Conservation (phyloP, 805 yeast species). For the Candida pseudofarinosa region DNA sequence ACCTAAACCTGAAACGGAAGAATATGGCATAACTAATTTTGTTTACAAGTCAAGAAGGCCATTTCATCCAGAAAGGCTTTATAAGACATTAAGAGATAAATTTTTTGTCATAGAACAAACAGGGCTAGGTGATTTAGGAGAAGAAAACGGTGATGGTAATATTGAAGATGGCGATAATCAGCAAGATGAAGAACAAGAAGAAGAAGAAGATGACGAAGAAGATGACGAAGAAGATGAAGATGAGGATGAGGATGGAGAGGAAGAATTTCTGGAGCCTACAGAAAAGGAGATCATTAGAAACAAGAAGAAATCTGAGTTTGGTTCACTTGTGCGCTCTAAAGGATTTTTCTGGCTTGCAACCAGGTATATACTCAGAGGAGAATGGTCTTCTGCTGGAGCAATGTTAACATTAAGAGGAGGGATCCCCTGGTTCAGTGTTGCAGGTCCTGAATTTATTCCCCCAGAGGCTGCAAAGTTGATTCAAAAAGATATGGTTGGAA, state of each 20-base stretch:
- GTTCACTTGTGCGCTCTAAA: conserved; percentile 36
- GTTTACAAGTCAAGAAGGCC: conserved; percentile 39
- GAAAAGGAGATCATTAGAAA: conserved; percentile 26
- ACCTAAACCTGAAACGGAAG: conserved; percentile 45
- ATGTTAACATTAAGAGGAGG: conserved; percentile 41
- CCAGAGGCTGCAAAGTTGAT: conserved; percentile 25
- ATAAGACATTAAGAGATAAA: conserved; percentile 31
- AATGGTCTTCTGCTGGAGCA: conserved; percentile 43
- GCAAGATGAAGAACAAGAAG: conserved; percentile 7
- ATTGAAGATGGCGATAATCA: conserved; percentile 8
- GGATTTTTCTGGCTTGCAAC: conserved; percentile 46
- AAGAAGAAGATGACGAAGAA: conserved; percentile 7
- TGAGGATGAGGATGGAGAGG: conserved; percentile 9
- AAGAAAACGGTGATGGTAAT: conserved; percentile 11
- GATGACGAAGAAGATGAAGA: conserved; percentile 10
- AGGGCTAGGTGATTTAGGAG: conserved; percentile 15
- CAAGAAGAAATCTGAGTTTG: conserved; percentile 33
- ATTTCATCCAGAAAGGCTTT: conserved; percentile 43
- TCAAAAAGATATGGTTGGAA: conserved; percentile 33
- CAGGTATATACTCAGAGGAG: conserved; percentile 36
- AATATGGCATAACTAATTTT: conserved; percentile 43
- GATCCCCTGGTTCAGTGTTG: conserved; percentile 39
- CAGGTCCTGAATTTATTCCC: conserved; percentile 30
- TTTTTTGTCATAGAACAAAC: conserved; percentile 24
- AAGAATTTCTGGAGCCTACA: conserved; percentile 12